Percentiles rank a stretch among this genome's conserved stretches.
These are phyloP conservation scores for Heterobasidion parviporum DNA, from an alignment of 1,284 basidiomycete species.

Conservation along the genomic window DNA sequence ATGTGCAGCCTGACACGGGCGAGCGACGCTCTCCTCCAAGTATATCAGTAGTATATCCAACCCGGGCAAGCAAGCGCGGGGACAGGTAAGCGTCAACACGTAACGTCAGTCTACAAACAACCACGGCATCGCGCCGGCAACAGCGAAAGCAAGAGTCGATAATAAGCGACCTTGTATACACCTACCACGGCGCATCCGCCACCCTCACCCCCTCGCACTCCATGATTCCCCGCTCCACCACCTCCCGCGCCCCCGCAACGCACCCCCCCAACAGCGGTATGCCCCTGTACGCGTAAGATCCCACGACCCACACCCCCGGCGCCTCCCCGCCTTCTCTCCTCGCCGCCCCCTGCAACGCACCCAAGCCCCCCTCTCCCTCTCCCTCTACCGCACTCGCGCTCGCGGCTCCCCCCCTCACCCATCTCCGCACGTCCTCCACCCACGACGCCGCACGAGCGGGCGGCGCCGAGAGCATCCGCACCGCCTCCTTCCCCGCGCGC, in stretches of 20 bases:
- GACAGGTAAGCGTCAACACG: not conserved
- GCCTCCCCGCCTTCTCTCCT: conserved; percentile 15
- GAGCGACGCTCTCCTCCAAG: too few species aligned
- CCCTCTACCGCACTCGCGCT: not conserved
- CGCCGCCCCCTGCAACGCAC: conserved; percentile 42
- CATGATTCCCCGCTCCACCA: conserved; percentile 38
- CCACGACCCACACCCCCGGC: conserved; percentile 50
- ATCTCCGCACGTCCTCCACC: conserved; percentile 5
- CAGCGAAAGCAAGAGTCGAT: too few species aligned
- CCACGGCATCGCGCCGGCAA: too few species aligned
- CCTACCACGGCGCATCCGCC: conserved; percentile 7
- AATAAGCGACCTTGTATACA: not conserved
- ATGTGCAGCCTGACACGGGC: too few species aligned
- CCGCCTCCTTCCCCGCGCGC: conserved; percentile 37
- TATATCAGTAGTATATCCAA: not conserved
- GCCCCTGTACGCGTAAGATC: conserved; percentile 48
- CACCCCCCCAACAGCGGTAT: conserved; percentile 62
- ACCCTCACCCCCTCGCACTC: conserved; percentile 16
- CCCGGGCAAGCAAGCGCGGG: not conserved
- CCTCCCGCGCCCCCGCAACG: conserved; percentile 48
- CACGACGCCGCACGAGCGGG: conserved; percentile 16
- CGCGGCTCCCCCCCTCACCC: not conserved
- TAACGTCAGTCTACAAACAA: not conserved
- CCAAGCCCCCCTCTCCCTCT: conserved; percentile 31
- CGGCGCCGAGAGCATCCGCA: conserved; percentile 26